A percentile compares a stretch with the other conserved stretches of the same genome.
Evolutionary conservation across 305 asterid genomes (phyloP).

Genomic region (Caryopteris hybrid): DNA sequence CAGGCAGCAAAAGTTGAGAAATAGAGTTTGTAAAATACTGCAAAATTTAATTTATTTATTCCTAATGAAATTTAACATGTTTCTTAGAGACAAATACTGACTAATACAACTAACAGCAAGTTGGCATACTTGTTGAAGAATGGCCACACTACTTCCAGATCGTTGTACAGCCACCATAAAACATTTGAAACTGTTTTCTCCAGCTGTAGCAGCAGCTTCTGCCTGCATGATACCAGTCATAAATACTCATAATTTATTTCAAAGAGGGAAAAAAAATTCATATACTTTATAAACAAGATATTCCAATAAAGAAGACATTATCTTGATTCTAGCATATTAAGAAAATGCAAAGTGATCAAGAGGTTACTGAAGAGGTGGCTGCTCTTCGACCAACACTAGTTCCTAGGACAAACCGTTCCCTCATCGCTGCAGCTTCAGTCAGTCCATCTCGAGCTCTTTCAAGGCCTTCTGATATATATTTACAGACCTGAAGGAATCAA

Average conservation of each 20-base stretch:
- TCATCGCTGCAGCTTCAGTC: slow-evolving; percentile 86
- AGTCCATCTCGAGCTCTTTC: slow-evolving; percentile 92
- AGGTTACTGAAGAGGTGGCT: slow-evolving; percentile 84
- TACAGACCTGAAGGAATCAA: slow-evolving; percentile 57
- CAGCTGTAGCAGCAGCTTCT: slow-evolving; percentile 98
- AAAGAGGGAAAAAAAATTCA: too few relatives aligned
- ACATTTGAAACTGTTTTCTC: slow-evolving; percentile 90
- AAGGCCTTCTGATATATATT: slow-evolving; percentile 85
- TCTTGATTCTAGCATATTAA: slow-evolving; percentile 10
- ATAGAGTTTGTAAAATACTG: slow-evolving; percentile 93
- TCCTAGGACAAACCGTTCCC: slow-evolving; percentile 91
- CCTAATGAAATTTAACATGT: neutral
- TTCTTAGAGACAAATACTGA: neutral
- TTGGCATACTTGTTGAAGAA: slow-evolving; percentile 82
- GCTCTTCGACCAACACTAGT: slow-evolving; percentile 82
- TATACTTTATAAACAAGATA: neutral
- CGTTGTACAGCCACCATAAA: slow-evolving; percentile 93
- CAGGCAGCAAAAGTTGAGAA: slow-evolving; percentile 85
- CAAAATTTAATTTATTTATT: slow-evolving; percentile 34
- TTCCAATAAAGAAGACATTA: neutral
- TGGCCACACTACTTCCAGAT: slow-evolving; percentile 96
- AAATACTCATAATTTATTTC: neutral
- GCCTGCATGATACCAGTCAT: slow-evolving; percentile 42
- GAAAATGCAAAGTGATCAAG: slow-evolving; percentile 13
- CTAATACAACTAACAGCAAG: slow-evolving; percentile 4